These are phyloP conservation scores for Picea glauca DNA, from an alignment of 75 land plant species.

Conservation along the genomic window DNA sequence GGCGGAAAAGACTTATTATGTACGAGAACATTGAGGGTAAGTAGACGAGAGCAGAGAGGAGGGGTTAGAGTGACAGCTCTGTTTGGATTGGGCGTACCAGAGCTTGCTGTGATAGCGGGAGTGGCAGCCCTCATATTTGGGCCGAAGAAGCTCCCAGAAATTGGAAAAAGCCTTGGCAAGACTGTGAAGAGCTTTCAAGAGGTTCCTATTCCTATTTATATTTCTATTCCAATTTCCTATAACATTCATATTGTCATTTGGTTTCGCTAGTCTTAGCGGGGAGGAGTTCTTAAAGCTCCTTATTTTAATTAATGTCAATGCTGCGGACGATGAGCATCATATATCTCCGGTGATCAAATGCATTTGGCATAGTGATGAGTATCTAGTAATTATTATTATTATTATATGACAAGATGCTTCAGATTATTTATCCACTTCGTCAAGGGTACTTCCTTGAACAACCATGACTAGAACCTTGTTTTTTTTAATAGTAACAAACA, in stretches of 20 bases:
- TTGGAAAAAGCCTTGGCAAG: conserved; percentile 85
- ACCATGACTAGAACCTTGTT: not conserved
- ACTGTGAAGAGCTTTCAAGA: conserved; percentile 97
- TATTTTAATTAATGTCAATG: too few relatives aligned
- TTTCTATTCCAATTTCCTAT: too few relatives aligned
- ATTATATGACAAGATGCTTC: too few relatives aligned
- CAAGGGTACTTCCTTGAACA: not conserved
- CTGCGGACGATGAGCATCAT: too few relatives aligned
- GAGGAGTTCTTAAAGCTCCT: too few relatives aligned
- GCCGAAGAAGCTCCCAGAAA: conserved; percentile 90
- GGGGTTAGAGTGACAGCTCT: conserved; percentile 37
- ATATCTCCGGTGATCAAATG: too few relatives aligned
- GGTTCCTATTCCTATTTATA: conserved; percentile 30
- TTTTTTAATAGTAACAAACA: not conserved
- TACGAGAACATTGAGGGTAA: not conserved
- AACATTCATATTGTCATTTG: too few relatives aligned
- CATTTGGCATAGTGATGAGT: too few relatives aligned
- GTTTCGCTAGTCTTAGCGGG: too few relatives aligned
- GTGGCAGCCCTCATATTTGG: conserved; percentile 90
- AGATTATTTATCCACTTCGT: not conserved
- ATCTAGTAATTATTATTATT: too few relatives aligned
- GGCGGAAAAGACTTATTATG: not conserved
- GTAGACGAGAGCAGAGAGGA: conserved; percentile 6
- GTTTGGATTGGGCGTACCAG: conserved; percentile 96
- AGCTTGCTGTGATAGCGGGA: conserved; percentile 95